These are phyloP conservation scores for Pseudohalonectria lignicola DNA, from an alignment of 2,329 filamentous ascomycete species.

Conservation along the genomic window DNA sequence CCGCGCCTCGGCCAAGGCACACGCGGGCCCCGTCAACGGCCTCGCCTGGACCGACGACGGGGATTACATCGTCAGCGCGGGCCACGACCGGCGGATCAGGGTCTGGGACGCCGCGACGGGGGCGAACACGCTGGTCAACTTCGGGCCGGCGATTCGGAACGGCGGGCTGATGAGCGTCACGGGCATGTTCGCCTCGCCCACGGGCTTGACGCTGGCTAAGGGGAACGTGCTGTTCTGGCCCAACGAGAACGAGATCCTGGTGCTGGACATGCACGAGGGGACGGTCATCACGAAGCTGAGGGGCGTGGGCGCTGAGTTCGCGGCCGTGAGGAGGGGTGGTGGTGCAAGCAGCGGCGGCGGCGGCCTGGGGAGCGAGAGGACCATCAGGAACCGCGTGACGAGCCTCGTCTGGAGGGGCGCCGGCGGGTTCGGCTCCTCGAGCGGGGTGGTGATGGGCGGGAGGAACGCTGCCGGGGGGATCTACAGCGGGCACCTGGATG, in stretches of 20 bases:
- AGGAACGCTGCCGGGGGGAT: slow-evolving; percentile 42
- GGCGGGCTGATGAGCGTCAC: slow-evolving; percentile 47
- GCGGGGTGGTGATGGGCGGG: slow-evolving; percentile 50
- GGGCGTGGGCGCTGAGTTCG: slow-evolving; percentile 28
- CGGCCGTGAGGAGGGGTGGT: background rate
- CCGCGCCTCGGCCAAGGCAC: slow-evolving; percentile 50
- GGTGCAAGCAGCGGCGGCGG: background rate
- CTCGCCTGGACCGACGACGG: slow-evolving; percentile 78
- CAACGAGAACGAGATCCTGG: slow-evolving; percentile 69
- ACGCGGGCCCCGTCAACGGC: slow-evolving; percentile 74
- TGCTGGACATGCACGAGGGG: slow-evolving; percentile 72
- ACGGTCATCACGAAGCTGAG: slow-evolving; percentile 59
- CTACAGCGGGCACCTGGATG: slow-evolving; percentile 76
- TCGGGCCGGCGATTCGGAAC: slow-evolving; percentile 75
- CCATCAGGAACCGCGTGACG: slow-evolving; percentile 58
- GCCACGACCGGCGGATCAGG: slow-evolving; percentile 73
- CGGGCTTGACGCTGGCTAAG: slow-evolving; percentile 39
- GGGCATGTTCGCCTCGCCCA: slow-evolving; percentile 51
- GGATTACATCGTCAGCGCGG: slow-evolving; percentile 63
- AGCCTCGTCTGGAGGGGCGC: slow-evolving; percentile 61
- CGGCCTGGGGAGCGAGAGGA: slow-evolving; percentile 38
- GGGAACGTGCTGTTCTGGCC: slow-evolving; percentile 69
- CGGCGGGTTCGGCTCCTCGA: slow-evolving; percentile 46
- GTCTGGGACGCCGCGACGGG: slow-evolving; percentile 78
- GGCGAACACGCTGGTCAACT: slow-evolving; percentile 79